A percentile compares a stretch with the other conserved stretches of the same genome.
Conservation (phyloP, 1,284 basidiomycete genomes). For the Cryptococcus maquisensis region DNA sequence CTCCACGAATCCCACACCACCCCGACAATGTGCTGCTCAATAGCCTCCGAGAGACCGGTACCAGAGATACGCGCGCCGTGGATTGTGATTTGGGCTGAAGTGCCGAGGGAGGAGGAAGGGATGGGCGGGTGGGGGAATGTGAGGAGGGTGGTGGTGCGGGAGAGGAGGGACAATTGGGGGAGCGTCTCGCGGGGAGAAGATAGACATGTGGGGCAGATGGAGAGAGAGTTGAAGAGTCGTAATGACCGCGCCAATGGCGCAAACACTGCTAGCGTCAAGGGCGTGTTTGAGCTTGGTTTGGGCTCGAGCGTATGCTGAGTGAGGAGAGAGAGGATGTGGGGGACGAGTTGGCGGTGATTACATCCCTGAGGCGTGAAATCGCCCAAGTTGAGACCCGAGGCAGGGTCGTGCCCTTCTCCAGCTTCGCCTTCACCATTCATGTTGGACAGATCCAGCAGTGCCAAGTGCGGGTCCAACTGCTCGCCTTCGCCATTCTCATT, state of each 20-base stretch:
- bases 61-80: slow-evolving; percentile 43
- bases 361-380: slow-evolving; percentile 24
- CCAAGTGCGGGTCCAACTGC: slow-evolving; percentile 41
- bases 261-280: slow-evolving; percentile 39
- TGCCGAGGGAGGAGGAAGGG: slow-evolving; percentile 32
- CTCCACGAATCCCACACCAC: slow-evolving; percentile 49
- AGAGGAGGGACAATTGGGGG: slow-evolving; percentile 47
- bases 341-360: slow-evolving; percentile 37
- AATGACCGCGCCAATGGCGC: slow-evolving; percentile 40
- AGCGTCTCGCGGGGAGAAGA: slow-evolving; percentile 45
- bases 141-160: slow-evolving; percentile 45
- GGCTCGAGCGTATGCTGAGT: slow-evolving; percentile 41
- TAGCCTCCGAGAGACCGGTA: slow-evolving; percentile 46
- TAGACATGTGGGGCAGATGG: slow-evolving; percentile 34
- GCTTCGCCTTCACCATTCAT: slow-evolving; percentile 22
- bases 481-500: slow-evolving; percentile 23
- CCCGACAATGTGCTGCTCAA: slow-evolving; percentile 48
- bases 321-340: slow-evolving; percentile 39
- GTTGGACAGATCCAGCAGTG: slow-evolving; percentile 40
- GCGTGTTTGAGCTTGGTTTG: slow-evolving; percentile 43
- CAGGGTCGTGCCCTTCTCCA: slow-evolving; percentile 18
- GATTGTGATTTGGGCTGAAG: slow-evolving; percentile 40
- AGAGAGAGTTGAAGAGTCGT: slow-evolving; percentile 40
- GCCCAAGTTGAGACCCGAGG: slow-evolving; percentile 17
- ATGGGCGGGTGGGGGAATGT: slow-evolving; percentile 43